These are phyloP conservation scores for Royoungia palumana DNA, from an alignment of 768 basidiomycete species.

Conservation along the genomic window DNA sequence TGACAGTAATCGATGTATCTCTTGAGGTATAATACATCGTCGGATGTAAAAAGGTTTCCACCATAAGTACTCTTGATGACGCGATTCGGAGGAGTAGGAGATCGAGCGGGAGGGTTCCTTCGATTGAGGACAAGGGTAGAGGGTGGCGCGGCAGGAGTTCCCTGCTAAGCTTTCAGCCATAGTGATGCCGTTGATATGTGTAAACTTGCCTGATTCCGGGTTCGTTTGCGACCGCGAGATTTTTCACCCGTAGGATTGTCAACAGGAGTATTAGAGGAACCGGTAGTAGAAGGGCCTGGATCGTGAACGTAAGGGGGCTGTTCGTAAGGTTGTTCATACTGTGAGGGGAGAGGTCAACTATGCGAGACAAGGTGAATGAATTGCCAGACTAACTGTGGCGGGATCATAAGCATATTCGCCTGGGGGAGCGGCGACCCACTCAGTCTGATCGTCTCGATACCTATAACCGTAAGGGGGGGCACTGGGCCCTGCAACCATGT, in stretches of 20 bases:
- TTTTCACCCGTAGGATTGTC: conserved; percentile 37
- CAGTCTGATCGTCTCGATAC: conserved; percentile 56
- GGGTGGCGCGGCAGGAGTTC: conserved; percentile 62
- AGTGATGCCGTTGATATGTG: background rate
- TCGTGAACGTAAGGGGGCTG: conserved; percentile 57
- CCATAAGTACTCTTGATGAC: conserved; percentile 89
- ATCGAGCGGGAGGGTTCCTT: conserved; percentile 64
- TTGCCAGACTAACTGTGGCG: conserved; percentile 37
- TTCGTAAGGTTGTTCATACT: conserved; percentile 59
- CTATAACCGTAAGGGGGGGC: conserved; percentile 53
- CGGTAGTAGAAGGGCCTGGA: conserved; percentile 43
- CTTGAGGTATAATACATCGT: conserved; percentile 80
- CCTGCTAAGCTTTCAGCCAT: conserved; percentile 32
- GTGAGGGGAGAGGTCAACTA: conserved; percentile 7
- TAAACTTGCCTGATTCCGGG: conserved; percentile 49
- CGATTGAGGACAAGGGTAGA: conserved; percentile 65
- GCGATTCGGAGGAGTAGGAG: conserved; percentile 78
- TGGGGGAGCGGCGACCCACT: conserved; percentile 42
- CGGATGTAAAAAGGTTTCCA: conserved; percentile 81
- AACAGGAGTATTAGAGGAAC: conserved; percentile 34
- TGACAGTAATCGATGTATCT: conserved; percentile 90
- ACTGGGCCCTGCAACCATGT: conserved; percentile 46
- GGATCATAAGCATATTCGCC: conserved; percentile 55
- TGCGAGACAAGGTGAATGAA: background rate
- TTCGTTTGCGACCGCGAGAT: conserved; percentile 66